phyloP scores from a whole-genome alignment of 345 rosid genomes.

The Nasturtium officinale region DNA sequence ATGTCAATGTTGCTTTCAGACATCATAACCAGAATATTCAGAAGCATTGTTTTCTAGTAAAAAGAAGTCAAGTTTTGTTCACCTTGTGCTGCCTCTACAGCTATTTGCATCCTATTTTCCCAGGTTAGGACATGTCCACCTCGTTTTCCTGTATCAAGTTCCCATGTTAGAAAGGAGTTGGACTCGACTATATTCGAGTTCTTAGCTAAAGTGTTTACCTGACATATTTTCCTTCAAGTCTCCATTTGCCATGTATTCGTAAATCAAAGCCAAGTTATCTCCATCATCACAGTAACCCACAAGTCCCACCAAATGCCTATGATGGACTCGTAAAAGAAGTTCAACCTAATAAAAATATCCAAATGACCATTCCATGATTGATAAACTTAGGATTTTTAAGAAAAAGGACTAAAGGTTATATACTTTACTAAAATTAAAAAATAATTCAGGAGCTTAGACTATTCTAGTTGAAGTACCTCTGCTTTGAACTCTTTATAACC shows the following conservation, averaged over 20 bases:
- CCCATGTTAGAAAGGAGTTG: not conserved
- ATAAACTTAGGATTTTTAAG: not conserved
- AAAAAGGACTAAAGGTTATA: not conserved
- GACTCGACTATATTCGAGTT: not conserved
- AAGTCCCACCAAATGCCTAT: slow-evolving; percentile 50
- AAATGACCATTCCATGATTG: not conserved
- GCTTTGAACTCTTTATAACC: slow-evolving; percentile 46
- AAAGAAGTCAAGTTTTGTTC: not conserved
- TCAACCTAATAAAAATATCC: slow-evolving; percentile 15
- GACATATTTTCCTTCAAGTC: slow-evolving; percentile 45
- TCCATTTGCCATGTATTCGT: slow-evolving; percentile 66
- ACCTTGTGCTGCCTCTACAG: slow-evolving; percentile 64
- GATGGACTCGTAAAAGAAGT: slow-evolving; percentile 45
- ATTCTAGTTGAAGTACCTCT: slow-evolving; percentile 41
- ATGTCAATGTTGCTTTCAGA: too few species aligned
- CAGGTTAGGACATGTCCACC: slow-evolving; percentile 41
- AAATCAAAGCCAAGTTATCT: slow-evolving; percentile 50
- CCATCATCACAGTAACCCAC: slow-evolving; percentile 60
- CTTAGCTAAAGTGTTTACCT: slow-evolving; percentile 23
- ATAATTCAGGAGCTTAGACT: too few species aligned
- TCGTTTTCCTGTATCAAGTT: slow-evolving; percentile 39
- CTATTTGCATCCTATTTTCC: slow-evolving; percentile 54
- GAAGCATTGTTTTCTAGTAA: too few species aligned
- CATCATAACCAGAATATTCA: too few species aligned
- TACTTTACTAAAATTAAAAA: too few species aligned